Percentiles rank a stretch among this genome's conserved stretches.
These are phyloP conservation scores for Colletotrichum nymphaeae DNA, from an alignment of 2,329 filamentous ascomycete species.

Conservation along the genomic window DNA sequence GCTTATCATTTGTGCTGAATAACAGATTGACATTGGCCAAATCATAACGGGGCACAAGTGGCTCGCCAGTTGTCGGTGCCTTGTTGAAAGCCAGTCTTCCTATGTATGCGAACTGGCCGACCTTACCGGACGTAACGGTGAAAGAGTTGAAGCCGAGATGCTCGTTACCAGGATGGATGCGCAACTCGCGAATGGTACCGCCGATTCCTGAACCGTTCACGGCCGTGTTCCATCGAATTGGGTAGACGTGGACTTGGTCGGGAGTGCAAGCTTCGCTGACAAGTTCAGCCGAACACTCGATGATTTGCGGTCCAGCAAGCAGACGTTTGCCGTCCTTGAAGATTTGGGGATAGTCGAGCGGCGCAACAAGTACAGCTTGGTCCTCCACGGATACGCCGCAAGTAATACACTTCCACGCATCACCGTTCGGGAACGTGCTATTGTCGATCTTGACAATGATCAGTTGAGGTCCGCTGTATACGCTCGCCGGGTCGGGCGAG, in stretches of 20 bases:
- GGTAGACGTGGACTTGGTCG: slow-evolving; percentile 48
- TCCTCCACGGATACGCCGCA: slow-evolving; percentile 53
- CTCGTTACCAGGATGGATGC: slow-evolving; percentile 52
- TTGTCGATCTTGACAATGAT: slow-evolving; percentile 56
- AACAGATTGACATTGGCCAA: slow-evolving; percentile 48
- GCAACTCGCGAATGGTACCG: slow-evolving; percentile 50
- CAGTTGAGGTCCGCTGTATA: slow-evolving; percentile 54
- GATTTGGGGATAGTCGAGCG: slow-evolving; percentile 54
- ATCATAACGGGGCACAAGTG: slow-evolving; percentile 47
- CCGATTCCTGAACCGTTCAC: slow-evolving; percentile 43
- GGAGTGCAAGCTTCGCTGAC: slow-evolving; percentile 49
- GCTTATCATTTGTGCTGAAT: slow-evolving; percentile 36
- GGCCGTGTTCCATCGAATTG: slow-evolving; percentile 49
- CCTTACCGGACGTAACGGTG: slow-evolving; percentile 27
- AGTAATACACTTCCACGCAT: slow-evolving; percentile 59
- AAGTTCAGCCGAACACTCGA: slow-evolving; percentile 52
- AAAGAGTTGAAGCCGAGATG: slow-evolving; percentile 53
- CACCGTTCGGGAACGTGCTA: slow-evolving; percentile 54
- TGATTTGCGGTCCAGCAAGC: slow-evolving; percentile 46
- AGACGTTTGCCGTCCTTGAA: slow-evolving; percentile 52
- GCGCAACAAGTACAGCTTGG: slow-evolving; percentile 36
- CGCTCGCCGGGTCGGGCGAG: slow-evolving; percentile 50
- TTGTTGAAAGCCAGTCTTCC: slow-evolving; percentile 51
- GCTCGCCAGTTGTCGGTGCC: slow-evolving; percentile 41
- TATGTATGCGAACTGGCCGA: slow-evolving; percentile 42